Conservation (phyloP, 2,329 filamentous ascomycete species). For the Penicillium glabrum region DNA sequence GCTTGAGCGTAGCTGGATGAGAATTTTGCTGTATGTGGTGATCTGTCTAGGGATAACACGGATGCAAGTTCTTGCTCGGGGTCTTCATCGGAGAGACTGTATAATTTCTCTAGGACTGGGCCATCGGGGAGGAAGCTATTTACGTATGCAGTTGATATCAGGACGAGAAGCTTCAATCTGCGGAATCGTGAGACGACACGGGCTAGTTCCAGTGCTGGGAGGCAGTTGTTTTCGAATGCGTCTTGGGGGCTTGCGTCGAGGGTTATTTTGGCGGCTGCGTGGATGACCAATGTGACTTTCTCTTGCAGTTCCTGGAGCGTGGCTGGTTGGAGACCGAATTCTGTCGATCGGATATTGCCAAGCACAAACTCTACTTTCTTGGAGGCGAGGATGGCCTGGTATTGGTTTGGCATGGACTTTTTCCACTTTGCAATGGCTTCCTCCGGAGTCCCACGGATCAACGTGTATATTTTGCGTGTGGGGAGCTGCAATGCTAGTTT, state of each 20-base stretch:
- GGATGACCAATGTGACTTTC: constrained; percentile 34
- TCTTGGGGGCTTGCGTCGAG: constrained; percentile 28
- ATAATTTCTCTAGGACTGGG: constrained; percentile 26
- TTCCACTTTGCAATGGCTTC: constrained; percentile 29
- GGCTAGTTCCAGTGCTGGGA: constrained; percentile 31
- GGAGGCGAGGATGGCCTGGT: constrained; percentile 24
- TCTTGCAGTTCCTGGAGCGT: constrained; percentile 20
- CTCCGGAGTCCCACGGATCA: constrained; percentile 25
- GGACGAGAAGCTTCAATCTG: constrained; percentile 28
- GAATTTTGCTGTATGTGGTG: constrained; percentile 21
- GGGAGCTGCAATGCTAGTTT: constrained; percentile 34
- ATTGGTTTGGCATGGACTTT: constrained; percentile 30
- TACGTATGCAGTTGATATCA: constrained; percentile 32
- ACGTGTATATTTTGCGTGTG: constrained; percentile 30
- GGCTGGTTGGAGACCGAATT: constrained; percentile 25
- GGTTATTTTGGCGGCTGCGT: constrained; percentile 33
- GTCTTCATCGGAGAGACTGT: constrained; percentile 23
- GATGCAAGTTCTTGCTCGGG: constrained; percentile 29
- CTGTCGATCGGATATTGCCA: constrained; percentile 26
- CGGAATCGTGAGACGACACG: constrained; percentile 27
- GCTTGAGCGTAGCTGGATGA: constrained; percentile 32
- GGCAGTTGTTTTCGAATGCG: constrained; percentile 33
- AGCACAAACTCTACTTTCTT: constrained; percentile 29
- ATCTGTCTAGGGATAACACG: constrained; percentile 17
- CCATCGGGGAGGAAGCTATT: constrained; percentile 35